Base-by-base conservation (phyloP, 371 early-diverging fungal genomes). In the Mucor sp. region DNA sequence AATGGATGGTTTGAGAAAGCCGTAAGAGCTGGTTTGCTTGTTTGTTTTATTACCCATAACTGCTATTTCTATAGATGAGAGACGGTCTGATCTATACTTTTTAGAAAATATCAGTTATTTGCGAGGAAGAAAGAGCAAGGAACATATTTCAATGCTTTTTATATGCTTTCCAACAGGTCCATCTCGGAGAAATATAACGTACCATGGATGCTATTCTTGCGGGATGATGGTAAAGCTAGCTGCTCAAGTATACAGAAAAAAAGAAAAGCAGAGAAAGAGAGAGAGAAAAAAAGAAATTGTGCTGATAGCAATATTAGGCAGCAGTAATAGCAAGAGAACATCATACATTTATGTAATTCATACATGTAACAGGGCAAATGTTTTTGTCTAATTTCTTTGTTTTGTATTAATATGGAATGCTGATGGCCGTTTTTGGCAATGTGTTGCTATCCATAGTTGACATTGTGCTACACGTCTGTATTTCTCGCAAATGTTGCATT, bases 1-100 rank as follows among this genome's bases (percentile, higher is more conserved):
- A 44, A 37, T n/a, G n/a, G 61, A 58, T 50, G 68, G 47, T 68
- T 35, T 63, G 9, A 25, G 55, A 39, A 61, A 39, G 25, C 48
- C 59, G 59, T 33, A 58, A 58, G 68, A 58, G 27, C 23, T 27
- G 50, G 21, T 33, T 28, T 68, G 50, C 27, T 63, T 62, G 39
- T 47, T 63, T n/a, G 63, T 58, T 63, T 68, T 68, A 68, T 68
- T 68, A 68, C 68, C 68, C 68, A 68, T 65, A 33, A 44, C 58
- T 58, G 32, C 33, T 65, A 43, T 64, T 27, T 55, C 25, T 63
- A 55, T 55, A 63, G 53, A 41, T 44, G 30, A 64, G 57, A 64
- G 43, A 2, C 5, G 30, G 44, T 32, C 43, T 43, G 44, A 28
- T 28, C 43, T 41, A 60, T 41, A 41, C 25, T n/a, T 33, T 58